Conservation (phyloP, 768 basidiomycete species). For the Pleurotus ostreatus region DNA sequence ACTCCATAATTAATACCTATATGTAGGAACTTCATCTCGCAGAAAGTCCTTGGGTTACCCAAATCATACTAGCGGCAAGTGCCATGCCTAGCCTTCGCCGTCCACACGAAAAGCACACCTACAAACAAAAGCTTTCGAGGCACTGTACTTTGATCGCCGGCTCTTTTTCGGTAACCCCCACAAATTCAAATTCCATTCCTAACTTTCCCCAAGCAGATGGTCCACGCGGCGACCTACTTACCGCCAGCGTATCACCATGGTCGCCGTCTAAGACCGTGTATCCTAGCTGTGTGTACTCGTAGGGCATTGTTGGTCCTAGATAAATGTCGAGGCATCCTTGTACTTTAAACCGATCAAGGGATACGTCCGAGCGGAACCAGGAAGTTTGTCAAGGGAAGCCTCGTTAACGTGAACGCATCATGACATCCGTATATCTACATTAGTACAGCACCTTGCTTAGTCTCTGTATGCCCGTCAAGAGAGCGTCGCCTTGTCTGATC, state of each 20-base stretch:
- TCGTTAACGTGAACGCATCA: too few relatives aligned
- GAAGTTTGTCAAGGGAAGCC: too few relatives aligned
- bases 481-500: slow-evolving; percentile 87
- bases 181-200: too few relatives aligned
- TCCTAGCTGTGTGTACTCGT: background rate
- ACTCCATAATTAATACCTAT: too few relatives aligned
- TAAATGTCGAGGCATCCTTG: background rate
- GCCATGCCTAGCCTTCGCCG: too few relatives aligned
- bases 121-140: background rate
- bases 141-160: too few relatives aligned
- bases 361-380: background rate
- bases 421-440: background rate
- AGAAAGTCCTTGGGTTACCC: slow-evolving; percentile 6
- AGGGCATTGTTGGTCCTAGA: background rate
- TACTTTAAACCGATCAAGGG: slow-evolving; percentile 6
- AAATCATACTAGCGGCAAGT: background rate
- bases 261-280: too few relatives aligned
- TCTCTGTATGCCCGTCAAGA: slow-evolving; percentile 84
- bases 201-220: too few relatives aligned
- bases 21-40: slow-evolving; percentile 1
- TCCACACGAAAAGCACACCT: background rate
- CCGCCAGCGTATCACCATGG: too few relatives aligned
- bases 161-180: too few relatives aligned
- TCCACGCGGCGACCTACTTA: too few relatives aligned
- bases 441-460: slow-evolving; percentile 83